Evolutionary conservation across 768 basidiomycete species (phyloP), one percentile per base, ranked within the genome.

Genomic region (Kwoniella sp.): DNA sequence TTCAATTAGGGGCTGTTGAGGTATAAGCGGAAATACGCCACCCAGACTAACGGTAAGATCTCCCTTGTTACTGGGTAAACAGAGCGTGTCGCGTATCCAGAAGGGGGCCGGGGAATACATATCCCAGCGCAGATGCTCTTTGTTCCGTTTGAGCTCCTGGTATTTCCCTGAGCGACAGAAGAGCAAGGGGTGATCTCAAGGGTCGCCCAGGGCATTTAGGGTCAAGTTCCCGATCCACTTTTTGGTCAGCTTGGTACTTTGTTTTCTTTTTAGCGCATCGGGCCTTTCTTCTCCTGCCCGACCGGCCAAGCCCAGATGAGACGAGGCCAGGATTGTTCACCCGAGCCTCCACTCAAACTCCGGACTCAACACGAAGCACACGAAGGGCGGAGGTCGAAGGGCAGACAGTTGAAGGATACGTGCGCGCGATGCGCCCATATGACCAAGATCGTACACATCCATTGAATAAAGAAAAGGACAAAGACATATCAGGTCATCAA

Each of bases 1-100:
- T n/a, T n/a, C n/a, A n/a, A n/a, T n/a, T n/a, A n/a, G n/a, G n/a
- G n/a, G n/a, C n/a, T n/a, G n/a, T n/a, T n/a, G n/a, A n/a, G n/a
- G n/a, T n/a, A n/a, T n/a, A 17, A 45, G 15, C 15, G 15, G 41
- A 51, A n/a, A 25, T 60, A 52, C 58, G 58, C 58, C 58, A 60
- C 58, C 58, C 57, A 58, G 45, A 58, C 57, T 60, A 60, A 51
- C 30, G 58, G 58, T 60, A 60, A 15, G 17, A n/a, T 17, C n/a
- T 28, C 12, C 31, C 34, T 56, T 56, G 23, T 47, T 47, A n/a
- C n/a, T n/a, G n/a, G n/a, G n/a, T n/a, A n/a, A n/a, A n/a, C n/a
- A 45, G 41, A 45, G 9, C 41, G 41, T 20, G 41, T 17, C 9
- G 41, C 41, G 20, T 3, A 45, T 8, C 41, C 9, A 45, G 41